Percentiles rank a stretch among this genome's conserved stretches.
Evolutionary conservation across 495 filamentous ascomycete species (phyloP).

Genomic region (Talaromyces proteolyticus): DNA sequence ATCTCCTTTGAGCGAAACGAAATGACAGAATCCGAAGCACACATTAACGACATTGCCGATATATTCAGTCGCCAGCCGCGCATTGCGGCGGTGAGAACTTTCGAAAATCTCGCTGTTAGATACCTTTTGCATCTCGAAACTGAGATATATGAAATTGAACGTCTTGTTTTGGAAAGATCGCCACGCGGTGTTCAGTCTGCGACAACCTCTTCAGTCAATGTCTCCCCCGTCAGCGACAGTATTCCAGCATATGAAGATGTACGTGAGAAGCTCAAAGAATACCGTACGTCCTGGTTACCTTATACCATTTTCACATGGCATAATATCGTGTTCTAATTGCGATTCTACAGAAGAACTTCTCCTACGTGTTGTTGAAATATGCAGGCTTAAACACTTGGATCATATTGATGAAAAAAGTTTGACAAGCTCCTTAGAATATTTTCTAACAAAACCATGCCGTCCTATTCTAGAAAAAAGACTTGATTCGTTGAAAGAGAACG

Average conservation of each 20-base stretch:
- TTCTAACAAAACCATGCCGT: too few relatives aligned
- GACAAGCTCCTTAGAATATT: background rate
- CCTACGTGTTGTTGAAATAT: background rate
- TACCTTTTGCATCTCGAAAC: background rate
- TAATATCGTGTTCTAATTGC: background rate
- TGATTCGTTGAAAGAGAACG: background rate
- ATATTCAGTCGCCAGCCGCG: background rate
- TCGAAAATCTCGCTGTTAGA: background rate
- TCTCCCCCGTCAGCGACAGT: background rate
- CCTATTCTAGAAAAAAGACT: background rate
- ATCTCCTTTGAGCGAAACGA: background rate
- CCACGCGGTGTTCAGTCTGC: background rate
- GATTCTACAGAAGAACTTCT: background rate
- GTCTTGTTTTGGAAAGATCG: too few relatives aligned
- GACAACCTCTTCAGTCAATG: background rate
- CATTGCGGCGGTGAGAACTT: background rate
- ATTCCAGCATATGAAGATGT: background rate
- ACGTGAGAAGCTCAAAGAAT: background rate
- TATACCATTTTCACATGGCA: background rate
- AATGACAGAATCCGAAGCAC: background rate
- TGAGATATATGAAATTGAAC: background rate
- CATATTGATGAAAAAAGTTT: background rate
- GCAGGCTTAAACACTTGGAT: background rate
- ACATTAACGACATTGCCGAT: background rate
- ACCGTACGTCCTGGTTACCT: background rate